Conservation (phyloP, 2,329 filamentous ascomycete species). For the Colletotrichum liriopes region DNA sequence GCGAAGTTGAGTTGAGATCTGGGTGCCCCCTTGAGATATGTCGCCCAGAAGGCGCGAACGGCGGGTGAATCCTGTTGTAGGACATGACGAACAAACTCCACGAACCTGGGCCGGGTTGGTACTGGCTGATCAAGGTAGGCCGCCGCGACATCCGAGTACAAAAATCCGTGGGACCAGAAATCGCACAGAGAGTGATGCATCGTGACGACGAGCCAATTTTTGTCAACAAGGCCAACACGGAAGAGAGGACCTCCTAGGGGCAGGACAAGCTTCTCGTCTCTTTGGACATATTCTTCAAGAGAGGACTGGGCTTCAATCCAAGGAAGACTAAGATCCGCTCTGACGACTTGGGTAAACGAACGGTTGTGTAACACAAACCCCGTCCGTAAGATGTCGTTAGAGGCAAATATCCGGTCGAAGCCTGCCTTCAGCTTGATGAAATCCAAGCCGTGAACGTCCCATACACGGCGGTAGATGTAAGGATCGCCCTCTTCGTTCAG, state of each 20-base stretch:
- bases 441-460: not conserved
- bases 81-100: not conserved
- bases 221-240: not conserved
- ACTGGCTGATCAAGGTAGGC: not conserved
- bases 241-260: not conserved
- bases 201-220: not conserved
- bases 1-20: not conserved
- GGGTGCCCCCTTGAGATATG: not conserved
- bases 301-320: not conserved
- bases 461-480: not conserved
- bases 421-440: not conserved
- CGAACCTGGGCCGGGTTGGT: not conserved
- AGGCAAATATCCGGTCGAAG: not conserved
- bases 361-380: not conserved
- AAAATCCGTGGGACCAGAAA: not conserved
- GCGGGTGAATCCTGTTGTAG: not conserved
- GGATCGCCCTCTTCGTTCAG: not conserved
- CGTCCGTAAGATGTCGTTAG: not conserved
- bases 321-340: not conserved
- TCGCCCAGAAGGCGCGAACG: not conserved
- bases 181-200: not conserved
- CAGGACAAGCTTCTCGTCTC: not conserved
- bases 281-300: not conserved
- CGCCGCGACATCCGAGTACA: not conserved
- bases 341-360: not conserved